These are phyloP conservation scores for Dichotomocladium elegans DNA, from an alignment of 371 early-diverging fungal species.

Conservation along the genomic window DNA sequence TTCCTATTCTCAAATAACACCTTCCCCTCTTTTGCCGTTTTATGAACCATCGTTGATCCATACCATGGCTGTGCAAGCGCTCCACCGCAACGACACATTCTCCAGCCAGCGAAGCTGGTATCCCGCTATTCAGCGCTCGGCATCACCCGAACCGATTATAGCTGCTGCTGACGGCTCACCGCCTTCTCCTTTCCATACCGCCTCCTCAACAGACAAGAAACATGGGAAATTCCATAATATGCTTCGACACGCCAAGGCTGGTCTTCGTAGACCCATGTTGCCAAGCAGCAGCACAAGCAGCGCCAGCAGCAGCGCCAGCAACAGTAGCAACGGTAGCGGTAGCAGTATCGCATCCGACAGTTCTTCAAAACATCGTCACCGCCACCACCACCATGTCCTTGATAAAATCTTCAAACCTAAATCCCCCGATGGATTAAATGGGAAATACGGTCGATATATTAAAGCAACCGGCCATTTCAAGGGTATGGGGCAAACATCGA, in stretches of 20 bases:
- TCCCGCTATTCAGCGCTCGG: background rate
- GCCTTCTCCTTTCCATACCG: no score
- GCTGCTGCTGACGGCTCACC: no score
- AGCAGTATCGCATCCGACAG: no score
- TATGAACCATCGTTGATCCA: background rate
- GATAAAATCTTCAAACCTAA: no score
- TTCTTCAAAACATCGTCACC: no score
- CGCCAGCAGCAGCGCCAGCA: no score
- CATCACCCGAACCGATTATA: slow-evolving; percentile 38
- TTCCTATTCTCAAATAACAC: background rate
- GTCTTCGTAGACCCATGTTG: slow-evolving; percentile 24
- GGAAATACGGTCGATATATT: slow-evolving; percentile 41
- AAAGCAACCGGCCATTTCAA: slow-evolving; percentile 21
- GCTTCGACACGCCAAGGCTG: slow-evolving; percentile 3
- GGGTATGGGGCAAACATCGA: slow-evolving; percentile 31
- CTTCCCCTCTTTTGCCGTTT: background rate
- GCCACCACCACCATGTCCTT: no score
- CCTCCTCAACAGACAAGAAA: slow-evolving; percentile 1
- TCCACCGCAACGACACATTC: background rate
- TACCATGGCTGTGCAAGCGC: background rate
- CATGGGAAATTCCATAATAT: slow-evolving; percentile 3
- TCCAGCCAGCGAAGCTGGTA: background rate
- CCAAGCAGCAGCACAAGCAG: background rate
- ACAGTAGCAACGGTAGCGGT: no score
- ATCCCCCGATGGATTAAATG: slow-evolving; percentile 11